phyloP scores from a whole-genome alignment of 352 stramenopile genomes.

The Globisporangium paroecandrum region DNA sequence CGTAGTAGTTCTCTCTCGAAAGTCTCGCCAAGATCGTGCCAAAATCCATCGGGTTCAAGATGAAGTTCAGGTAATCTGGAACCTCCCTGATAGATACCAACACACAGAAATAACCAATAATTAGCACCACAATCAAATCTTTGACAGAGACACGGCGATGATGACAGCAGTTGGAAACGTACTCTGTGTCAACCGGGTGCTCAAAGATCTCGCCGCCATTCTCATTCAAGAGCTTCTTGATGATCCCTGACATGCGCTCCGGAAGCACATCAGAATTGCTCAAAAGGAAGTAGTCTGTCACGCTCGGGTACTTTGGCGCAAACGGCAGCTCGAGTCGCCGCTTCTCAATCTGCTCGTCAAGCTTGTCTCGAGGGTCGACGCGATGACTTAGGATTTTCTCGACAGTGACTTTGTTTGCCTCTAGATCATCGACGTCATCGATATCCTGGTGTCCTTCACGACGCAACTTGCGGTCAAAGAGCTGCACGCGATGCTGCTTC shows the following conservation, averaged over 20 bases:
- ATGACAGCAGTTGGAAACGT: slow-evolving; percentile 16
- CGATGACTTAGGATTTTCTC: slow-evolving; percentile 89
- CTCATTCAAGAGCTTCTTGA: slow-evolving; percentile 81
- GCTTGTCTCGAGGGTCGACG: slow-evolving; percentile 69
- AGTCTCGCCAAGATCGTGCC: slow-evolving; percentile 71
- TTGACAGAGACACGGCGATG: not conserved
- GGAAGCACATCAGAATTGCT: slow-evolving; percentile 65
- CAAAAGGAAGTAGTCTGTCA: slow-evolving; percentile 82
- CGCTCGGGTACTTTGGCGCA: slow-evolving; percentile 55
- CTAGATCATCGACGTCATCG: slow-evolving; percentile 85
- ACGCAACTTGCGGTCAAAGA: slow-evolving; percentile 80
- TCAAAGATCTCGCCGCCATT: slow-evolving; percentile 81
- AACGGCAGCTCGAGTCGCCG: slow-evolving; percentile 49
- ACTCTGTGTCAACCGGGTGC: slow-evolving; percentile 73
- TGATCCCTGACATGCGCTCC: slow-evolving; percentile 72
- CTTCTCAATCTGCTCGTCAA: slow-evolving; percentile 84
- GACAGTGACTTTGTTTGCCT: slow-evolving; percentile 83
- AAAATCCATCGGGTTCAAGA: slow-evolving; percentile 87
- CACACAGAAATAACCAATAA: not conserved
- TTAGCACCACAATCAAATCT: not conserved
- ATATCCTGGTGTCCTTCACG: slow-evolving; percentile 82
- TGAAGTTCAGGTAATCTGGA: slow-evolving; percentile 83
- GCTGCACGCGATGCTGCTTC: slow-evolving; percentile 79
- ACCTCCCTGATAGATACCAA: slow-evolving; percentile 36
- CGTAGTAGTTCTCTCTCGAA: slow-evolving; percentile 78